A percentile compares a stretch with the other conserved stretches of the same genome.
These are phyloP conservation scores for Blastobotrys persicus DNA, from an alignment of 1,139 yeast genomes.

Conservation along the genomic window DNA sequence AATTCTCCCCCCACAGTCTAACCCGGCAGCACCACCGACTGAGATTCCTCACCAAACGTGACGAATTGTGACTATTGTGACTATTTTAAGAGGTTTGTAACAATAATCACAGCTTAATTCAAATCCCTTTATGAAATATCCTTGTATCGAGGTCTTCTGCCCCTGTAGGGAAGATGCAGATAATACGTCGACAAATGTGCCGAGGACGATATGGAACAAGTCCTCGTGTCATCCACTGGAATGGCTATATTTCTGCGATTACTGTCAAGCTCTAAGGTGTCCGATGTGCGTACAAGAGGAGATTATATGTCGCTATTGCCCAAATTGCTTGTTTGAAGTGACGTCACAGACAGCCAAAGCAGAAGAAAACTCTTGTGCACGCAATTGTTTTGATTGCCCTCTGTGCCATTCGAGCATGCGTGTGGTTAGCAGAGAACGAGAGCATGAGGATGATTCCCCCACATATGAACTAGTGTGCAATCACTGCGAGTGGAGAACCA, in stretches of 20 bases:
- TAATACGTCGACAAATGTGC: constrained; percentile 6
- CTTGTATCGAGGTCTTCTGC: constrained; percentile 12
- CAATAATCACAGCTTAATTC: too few species aligned
- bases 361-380: constrained; percentile 27
- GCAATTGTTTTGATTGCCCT: constrained; percentile 33
- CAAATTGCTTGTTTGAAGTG: constrained; percentile 31
- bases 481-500: constrained; percentile 26
- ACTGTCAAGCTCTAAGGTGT: constrained; percentile 29
- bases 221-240: constrained; percentile 21
- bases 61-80: too few species aligned
- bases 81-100: too few species aligned
- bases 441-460: constrained; percentile 8
- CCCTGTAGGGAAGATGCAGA: constrained; percentile 14
- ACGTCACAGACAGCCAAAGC: constrained; percentile 28
- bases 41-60: too few species aligned
- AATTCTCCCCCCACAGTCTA: too few species aligned
- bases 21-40: too few species aligned
- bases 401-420: constrained; percentile 22
- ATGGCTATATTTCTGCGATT: constrained; percentile 31
- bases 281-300: constrained; percentile 31
- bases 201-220: constrained; percentile 16
- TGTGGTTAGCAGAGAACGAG: constrained; percentile 13
- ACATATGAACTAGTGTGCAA: constrained; percentile 24
- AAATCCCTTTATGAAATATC: neutral
- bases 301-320: constrained; percentile 30